phyloP scores from a whole-genome alignment of 1,139 yeast species.

The Geotrichum cucujoidarum region DNA sequence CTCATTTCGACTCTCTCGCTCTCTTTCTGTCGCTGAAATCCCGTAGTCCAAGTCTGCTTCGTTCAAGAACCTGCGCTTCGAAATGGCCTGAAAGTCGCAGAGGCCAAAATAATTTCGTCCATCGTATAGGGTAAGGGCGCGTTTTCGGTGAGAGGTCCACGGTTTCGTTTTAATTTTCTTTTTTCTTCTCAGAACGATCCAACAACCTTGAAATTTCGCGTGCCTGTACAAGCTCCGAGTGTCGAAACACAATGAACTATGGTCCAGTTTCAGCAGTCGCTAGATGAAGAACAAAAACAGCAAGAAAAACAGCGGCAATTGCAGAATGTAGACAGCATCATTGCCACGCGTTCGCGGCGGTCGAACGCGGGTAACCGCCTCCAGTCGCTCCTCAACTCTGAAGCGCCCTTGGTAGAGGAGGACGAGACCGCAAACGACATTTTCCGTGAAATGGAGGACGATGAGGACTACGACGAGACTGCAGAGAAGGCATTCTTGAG shows the following conservation, averaged over 20 bases:
- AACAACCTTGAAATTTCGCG: no score
- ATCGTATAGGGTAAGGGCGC: not conserved
- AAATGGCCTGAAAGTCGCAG: no score
- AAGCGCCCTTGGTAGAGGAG: conserved; percentile 45
- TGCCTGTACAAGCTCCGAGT: no score
- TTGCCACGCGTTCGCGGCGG: conserved; percentile 71
- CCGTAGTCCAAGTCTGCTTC: no score
- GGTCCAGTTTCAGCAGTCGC: conserved; percentile 8
- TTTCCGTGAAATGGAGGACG: conserved; percentile 82
- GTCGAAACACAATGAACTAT: conserved; percentile 4
- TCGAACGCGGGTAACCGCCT: conserved; percentile 88
- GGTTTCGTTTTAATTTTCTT: not conserved
- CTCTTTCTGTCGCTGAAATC: no score
- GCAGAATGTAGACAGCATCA: conserved; percentile 18
- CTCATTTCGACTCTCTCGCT: no score
- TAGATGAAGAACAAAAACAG: conserved; percentile 6
- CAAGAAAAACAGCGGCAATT: conserved; percentile 3
- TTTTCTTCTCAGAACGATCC: no score
- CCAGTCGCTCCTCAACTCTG: conserved; percentile 67
- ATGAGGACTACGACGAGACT: conserved; percentile 58
- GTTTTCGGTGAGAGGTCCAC: not conserved
- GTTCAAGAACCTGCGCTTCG: not conserved
- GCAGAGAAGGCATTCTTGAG: conserved; percentile 20
- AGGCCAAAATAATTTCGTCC: no score
- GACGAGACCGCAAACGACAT: conserved; percentile 69